Conservation (phyloP, 371 early-diverging fungal species). For the Globomyces sp. region DNA sequence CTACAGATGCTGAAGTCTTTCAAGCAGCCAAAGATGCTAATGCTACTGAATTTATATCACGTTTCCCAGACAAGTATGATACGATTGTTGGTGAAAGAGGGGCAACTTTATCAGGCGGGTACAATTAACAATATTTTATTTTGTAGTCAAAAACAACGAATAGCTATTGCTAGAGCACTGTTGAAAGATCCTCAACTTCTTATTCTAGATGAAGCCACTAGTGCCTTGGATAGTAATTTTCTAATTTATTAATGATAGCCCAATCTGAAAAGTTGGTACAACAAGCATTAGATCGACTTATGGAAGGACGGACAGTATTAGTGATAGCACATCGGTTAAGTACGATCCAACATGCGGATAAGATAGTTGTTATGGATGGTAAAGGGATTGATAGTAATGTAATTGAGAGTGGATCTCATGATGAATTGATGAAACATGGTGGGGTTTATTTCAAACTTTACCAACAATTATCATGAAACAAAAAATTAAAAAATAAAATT, state of each 20-base stretch:
- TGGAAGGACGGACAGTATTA: constrained; percentile 77
- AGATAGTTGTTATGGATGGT: constrained; percentile 30
- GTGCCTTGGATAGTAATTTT: constrained; percentile 13
- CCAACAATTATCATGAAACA: neutral
- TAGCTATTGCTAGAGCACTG: constrained; percentile 37
- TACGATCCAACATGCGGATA: constrained; percentile 41
- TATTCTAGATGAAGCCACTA: constrained; percentile 21
- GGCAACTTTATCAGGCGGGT: constrained; percentile 70
- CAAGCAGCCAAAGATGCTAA: constrained; percentile 70
- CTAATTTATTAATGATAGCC: too few species aligned
- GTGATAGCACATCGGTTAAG: constrained; percentile 84
- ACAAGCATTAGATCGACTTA: constrained; percentile 70
- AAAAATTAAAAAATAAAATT: too few species aligned
- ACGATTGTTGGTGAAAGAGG: constrained; percentile 83
- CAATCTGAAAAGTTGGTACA: constrained; percentile 76
- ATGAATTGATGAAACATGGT: constrained; percentile 26
- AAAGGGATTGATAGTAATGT: constrained; percentile 27
- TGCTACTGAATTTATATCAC: constrained; percentile 72
- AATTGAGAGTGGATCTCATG: constrained; percentile 35
- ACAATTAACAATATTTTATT: too few species aligned
- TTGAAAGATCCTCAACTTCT: constrained; percentile 31
- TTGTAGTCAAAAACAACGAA: constrained; percentile 69
- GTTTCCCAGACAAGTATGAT: constrained; percentile 71
- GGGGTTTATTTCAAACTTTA: neutral
- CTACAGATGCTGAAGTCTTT: constrained; percentile 54